Evolutionary conservation across 2,329 filamentous ascomycete species (phyloP).

Genomic region (Aureobasidium sp.): DNA sequence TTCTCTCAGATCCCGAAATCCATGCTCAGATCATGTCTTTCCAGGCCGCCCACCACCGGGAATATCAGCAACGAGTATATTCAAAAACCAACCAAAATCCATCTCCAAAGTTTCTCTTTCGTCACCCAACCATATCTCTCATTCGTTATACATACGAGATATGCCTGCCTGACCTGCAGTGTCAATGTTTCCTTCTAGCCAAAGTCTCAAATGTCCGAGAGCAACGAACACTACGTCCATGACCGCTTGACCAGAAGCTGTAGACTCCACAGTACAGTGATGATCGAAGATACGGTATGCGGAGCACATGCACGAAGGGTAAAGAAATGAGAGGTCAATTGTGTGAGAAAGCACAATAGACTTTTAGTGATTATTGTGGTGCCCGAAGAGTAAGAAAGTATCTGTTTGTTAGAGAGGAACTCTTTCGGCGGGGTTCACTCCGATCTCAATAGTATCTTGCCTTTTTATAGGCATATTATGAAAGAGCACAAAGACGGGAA

Average conservation of each 20-base stretch:
- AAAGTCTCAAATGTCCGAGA: neutral
- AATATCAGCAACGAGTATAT: too few relatives aligned
- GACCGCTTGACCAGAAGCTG: neutral
- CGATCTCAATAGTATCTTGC: neutral
- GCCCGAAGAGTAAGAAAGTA: neutral
- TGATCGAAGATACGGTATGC: neutral
- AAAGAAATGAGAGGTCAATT: neutral
- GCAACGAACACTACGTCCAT: neutral
- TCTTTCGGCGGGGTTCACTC: too few relatives aligned
- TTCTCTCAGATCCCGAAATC: too few relatives aligned
- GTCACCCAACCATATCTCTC: too few relatives aligned
- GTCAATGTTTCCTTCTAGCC: neutral
- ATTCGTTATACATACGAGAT: neutral
- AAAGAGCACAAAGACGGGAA: neutral
- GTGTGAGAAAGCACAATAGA: neutral
- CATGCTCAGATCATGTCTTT: neutral
- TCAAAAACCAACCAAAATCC: too few relatives aligned
- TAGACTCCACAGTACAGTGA: neutral
- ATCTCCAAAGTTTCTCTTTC: too few relatives aligned
- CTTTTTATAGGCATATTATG: neutral
- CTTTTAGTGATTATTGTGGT: neutral
- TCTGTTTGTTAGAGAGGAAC: too few relatives aligned
- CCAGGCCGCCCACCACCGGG: too few relatives aligned
- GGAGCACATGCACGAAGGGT: neutral
- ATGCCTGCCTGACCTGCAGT: neutral